Evolutionary conservation across 805 yeast genomes (phyloP).

Genomic region (Saturnispora dispora): DNA sequence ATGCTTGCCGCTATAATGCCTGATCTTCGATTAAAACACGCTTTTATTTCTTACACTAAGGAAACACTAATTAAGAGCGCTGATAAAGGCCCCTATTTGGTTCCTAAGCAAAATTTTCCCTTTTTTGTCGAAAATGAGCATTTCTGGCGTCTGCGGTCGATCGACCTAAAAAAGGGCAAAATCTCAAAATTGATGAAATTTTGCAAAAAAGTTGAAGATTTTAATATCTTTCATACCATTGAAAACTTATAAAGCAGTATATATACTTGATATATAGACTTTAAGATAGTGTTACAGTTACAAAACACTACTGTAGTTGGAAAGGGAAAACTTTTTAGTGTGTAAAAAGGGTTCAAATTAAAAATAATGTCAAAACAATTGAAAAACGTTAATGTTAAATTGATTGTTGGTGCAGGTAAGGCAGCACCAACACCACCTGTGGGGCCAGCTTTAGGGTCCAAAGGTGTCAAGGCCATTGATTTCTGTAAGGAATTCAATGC

Average conservation of each 20-base stretch:
- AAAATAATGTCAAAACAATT: constrained; percentile 18
- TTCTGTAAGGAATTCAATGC: constrained; percentile 98
- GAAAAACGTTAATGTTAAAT: constrained; percentile 68
- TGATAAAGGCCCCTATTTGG: neutral
- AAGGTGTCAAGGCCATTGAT: constrained; percentile 97
- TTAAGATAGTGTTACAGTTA: too few species aligned
- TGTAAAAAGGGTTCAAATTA: neutral
- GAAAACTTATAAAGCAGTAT: neutral
- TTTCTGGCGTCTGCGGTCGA: neutral
- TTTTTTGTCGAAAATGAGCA: neutral
- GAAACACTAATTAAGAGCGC: neutral
- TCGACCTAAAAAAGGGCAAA: neutral
- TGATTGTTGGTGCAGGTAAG: constrained; percentile 93
- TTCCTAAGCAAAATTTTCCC: neutral
- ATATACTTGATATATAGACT: too few species aligned
- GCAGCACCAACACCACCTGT: constrained; percentile 99
- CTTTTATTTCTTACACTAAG: neutral
- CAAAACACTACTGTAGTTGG: too few species aligned
- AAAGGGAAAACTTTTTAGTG: neutral
- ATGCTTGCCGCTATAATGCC: neutral
- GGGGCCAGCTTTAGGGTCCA: constrained; percentile 97
- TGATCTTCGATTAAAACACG: neutral
- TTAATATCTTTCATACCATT: neutral
- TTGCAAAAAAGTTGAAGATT: neutral
- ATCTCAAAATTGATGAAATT: neutral